A percentile compares a stretch with the other conserved stretches of the same genome.
phyloP scores from a whole-genome alignment of 163 green algal species.

The Chlamydomonas reinhardtii region DNA sequence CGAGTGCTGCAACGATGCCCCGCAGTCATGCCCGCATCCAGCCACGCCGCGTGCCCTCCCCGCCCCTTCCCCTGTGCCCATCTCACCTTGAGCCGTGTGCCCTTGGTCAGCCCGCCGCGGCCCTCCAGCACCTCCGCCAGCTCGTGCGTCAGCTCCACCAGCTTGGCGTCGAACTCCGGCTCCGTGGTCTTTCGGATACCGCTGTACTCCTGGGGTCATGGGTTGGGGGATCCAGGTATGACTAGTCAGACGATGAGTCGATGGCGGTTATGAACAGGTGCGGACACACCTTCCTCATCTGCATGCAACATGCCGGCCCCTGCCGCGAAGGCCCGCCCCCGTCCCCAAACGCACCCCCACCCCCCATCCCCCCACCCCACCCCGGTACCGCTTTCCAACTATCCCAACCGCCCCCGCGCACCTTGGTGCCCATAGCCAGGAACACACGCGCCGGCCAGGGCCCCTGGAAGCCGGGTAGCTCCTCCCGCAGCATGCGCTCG shows the following conservation, averaged over 20 bases:
- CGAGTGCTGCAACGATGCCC: too few species aligned
- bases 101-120: not conserved
- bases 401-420: too few species aligned
- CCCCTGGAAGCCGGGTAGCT: slow-evolving; percentile 15
- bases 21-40: not conserved
- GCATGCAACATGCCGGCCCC: too few species aligned
- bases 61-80: not conserved
- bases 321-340: too few species aligned
- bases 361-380: not conserved
- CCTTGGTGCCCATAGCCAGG: slow-evolving; percentile 45
- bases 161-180: slow-evolving; percentile 23
- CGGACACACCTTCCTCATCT: too few species aligned
- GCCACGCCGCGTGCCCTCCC: too few species aligned
- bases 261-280: too few species aligned
- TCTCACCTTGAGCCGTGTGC: slow-evolving; percentile 5
- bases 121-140: slow-evolving; percentile 17
- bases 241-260: too few species aligned
- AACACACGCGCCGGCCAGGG: slow-evolving; percentile 41
- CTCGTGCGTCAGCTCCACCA: slow-evolving; percentile 16
- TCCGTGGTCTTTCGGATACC: not conserved
- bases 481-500: slow-evolving; percentile 42
- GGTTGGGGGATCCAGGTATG: too few species aligned
- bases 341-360: too few species aligned
- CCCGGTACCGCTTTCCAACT: too few species aligned
- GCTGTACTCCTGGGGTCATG: not conserved